Evolutionary conservation across 768 basidiomycete species (phyloP), one percentile per base, ranked within the genome.

Genomic region (Suillus decipiens): DNA sequence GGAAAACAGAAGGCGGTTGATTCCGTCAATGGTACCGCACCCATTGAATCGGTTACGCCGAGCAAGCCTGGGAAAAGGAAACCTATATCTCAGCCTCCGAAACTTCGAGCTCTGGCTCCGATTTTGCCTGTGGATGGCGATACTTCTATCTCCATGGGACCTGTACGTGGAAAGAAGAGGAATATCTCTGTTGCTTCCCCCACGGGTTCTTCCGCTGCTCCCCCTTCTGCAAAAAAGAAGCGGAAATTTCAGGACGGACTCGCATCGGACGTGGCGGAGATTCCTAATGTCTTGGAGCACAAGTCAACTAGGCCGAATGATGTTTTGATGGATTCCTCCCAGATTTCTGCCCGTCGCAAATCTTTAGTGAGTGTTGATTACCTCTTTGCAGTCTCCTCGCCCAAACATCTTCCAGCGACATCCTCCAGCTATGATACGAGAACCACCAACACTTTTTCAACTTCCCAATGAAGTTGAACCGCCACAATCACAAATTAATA

Each of bases 1-100:
- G 75, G 75, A 14, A 75, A 75, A 57, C 74, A 77, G 64, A 77
- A 68, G 50, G 73, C 67, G 33, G 57, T 71, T 36, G 64, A 74
- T 19, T 12, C 11, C 10, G 33, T 24, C 45, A 61, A 28, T 33
- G 36, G 14, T 33, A 9, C 42, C 2, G 28, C 31, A 14, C 31
- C 45, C 14, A n/a, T 59, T 61, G 56, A 61, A 22, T 33, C n/a
- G n/a, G 19, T 43, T 9, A 37, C 17, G 14, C n/a, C 31, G n/a
- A 75, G 71, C 47, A 69, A 63, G 39, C 72, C 73, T 62, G 47
- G 66, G 9, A 76, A 75, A 65, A 34, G n/a, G n/a, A 69, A 61
- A 53, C 60, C 60, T 31, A 73, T 70, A 62, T 45, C 64, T 22
- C 51, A 61, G 36, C 53, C 53, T 31, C 55, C 51, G 11, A 57